A percentile compares a stretch with the other conserved stretches of the same genome.
Conservation (phyloP, 2,329 filamentous ascomycete genomes). For the Whalleya microplaca region DNA sequence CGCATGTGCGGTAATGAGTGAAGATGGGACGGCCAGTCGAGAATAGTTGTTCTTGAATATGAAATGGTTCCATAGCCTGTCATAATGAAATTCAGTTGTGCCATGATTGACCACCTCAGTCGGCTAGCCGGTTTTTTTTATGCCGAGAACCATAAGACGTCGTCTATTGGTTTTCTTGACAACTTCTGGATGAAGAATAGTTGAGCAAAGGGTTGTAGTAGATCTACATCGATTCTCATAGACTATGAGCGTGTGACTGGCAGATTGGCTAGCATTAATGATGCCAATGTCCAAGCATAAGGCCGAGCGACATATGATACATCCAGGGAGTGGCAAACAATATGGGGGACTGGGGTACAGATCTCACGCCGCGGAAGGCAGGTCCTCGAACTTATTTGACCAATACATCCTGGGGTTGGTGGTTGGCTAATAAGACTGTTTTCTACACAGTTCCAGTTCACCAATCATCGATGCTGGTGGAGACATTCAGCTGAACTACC, state of each 20-base stretch:
- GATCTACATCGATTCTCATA: background rate
- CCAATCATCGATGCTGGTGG: background rate
- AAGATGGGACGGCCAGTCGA: background rate
- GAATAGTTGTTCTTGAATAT: background rate
- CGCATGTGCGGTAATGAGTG: too few species aligned
- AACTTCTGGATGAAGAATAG: background rate
- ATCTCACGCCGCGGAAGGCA: background rate
- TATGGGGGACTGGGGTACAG: too few species aligned
- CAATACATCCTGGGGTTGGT: background rate
- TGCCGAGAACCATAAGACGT: background rate
- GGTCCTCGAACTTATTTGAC: background rate
- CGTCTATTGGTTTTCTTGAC: background rate
- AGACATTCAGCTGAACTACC: background rate
- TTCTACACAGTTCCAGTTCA: too few species aligned
- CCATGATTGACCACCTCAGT: background rate
- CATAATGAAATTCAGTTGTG: background rate
- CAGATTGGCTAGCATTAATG: too few species aligned
- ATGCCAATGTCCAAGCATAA: too few species aligned
- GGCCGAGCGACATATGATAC: too few species aligned
- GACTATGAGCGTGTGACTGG: background rate
- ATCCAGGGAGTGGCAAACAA: too few species aligned
- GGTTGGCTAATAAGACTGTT: background rate
- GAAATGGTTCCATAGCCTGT: background rate
- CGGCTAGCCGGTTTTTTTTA: background rate
- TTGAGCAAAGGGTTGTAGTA: background rate